Base-by-base conservation (phyloP, 495 filamentous ascomycete species). In the Xylaria grammica region DNA sequence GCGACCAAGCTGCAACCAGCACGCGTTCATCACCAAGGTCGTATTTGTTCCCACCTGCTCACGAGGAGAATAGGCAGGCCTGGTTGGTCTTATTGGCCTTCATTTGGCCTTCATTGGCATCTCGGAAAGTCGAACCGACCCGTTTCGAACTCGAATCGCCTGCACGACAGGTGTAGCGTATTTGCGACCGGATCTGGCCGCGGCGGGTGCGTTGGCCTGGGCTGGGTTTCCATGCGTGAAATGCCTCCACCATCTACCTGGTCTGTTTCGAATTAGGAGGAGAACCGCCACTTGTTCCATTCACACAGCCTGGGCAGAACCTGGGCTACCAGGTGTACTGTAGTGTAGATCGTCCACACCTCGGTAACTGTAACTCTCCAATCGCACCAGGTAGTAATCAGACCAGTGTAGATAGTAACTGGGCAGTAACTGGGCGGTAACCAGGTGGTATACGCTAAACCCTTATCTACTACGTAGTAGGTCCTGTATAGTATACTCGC, bases 61-160 rank as follows among this genome's bases (percentile, higher is more conserved):
- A n/a, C 44, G 32, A 26, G 15, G 32, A 32, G 30, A 40, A 50
- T 20, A 50, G 29, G 10, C 15, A 19, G 30, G 30, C 4, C 17
- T 5, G 52, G 42, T 20, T 30, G 55, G n/a, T 29, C 56, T 11
- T 27, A 34, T 51, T 51, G 52, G 62, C 51, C 53, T 51, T 44
- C 44, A 32, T 58, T 55, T n/a, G n/a, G n/a, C n/a, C n/a, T n/a
- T n/a, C n/a, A n/a, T n/a, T n/a, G n/a, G 53, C 53, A 57, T 64
- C 53, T 64, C 62, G 62, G 62, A 58, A 64, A 58, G 10, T 29
- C 10, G 44, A 64, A 51, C 62, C 62, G 62, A 64, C 53, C 53
- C 45, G 62, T 48, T 51, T 55, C n/a, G 34, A 61, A 44, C 32
- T 49, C 51, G 62, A 42, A 54, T 45, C 51, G 51, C 26, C 32